Conservation (phyloP, 106 monocot genomes). For the Narthecium ossifragum region DNA sequence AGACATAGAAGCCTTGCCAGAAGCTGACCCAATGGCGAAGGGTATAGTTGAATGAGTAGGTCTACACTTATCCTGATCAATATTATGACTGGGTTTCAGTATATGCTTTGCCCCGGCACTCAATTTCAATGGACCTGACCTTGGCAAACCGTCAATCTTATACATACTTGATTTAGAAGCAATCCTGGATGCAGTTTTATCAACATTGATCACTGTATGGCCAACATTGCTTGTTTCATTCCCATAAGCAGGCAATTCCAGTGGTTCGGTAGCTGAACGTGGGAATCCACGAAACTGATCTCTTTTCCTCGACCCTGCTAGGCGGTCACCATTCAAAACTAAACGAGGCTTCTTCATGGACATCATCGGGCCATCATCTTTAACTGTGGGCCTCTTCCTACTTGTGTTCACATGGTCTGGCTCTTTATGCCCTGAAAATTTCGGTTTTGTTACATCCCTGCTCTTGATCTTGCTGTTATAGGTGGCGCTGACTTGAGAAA, state of each 20-base stretch:
- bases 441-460: conserved; percentile 9
- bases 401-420: conserved; percentile 2
- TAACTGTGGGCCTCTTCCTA: conserved; percentile 26
- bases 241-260: conserved; percentile 4
- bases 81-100: conserved; percentile 29
- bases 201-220: neutral
- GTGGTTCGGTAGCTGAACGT: neutral
- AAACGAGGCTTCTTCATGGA: conserved; percentile 28
- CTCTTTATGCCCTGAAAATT: conserved; percentile 5
- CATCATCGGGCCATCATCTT: conserved; percentile 12
- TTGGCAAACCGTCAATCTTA: conserved; percentile 9
- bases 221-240: conserved; percentile 3
- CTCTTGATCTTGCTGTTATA: conserved; percentile 10
- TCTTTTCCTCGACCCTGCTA: neutral
- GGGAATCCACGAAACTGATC: conserved; percentile 7
- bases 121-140: conserved; percentile 35
- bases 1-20: conserved; percentile 16
- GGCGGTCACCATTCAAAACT: conserved; percentile 14
- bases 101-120: conserved; percentile 50
- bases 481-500: neutral
- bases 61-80: conserved; percentile 21
- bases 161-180: conserved; percentile 1
- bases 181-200: conserved; percentile 8
- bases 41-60: conserved; percentile 38
- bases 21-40: conserved; percentile 19